Conservation (phyloP, 495 filamentous ascomycete species). For the Bacidia rubella region DNA sequence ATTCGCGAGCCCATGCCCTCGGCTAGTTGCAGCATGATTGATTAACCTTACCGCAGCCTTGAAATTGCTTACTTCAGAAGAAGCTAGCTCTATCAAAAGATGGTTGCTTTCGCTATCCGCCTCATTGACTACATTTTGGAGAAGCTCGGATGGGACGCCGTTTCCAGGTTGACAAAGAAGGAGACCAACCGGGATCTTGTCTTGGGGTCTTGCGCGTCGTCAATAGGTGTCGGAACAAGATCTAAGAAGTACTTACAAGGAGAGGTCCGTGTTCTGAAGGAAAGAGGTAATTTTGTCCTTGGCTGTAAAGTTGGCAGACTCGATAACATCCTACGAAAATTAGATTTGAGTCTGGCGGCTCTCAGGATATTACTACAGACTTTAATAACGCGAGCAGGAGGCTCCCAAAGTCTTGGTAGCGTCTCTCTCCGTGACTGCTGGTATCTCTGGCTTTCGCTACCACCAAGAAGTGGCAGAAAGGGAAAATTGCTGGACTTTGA, state of each 20-base stretch:
- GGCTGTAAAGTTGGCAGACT: slow-evolving; percentile 44
- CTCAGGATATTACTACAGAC: slow-evolving; percentile 27
- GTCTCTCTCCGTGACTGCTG: slow-evolving; percentile 42
- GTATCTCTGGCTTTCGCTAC: slow-evolving; percentile 40
- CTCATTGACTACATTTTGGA: slow-evolving; percentile 49
- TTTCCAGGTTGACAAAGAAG: slow-evolving; percentile 81
- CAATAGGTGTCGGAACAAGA: too few relatives aligned
- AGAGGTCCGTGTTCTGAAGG: slow-evolving; percentile 34
- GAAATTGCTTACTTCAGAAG: slow-evolving; percentile 66
- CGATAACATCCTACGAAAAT: neutral
- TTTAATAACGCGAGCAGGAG: slow-evolving; percentile 54
- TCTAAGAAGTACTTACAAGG: neutral
- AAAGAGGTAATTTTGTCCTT: slow-evolving; percentile 54
- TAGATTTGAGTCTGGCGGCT: neutral
- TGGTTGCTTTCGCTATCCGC: slow-evolving; percentile 30
- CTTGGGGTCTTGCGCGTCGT: slow-evolving; percentile 25
- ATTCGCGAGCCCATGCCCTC: slow-evolving; percentile 15
- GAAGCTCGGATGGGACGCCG: slow-evolving; percentile 58
- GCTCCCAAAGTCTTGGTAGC: slow-evolving; percentile 54
- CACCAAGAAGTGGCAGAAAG: slow-evolving; percentile 52
- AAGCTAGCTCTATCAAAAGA: slow-evolving; percentile 56
- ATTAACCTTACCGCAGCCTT: slow-evolving; percentile 74
- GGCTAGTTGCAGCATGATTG: slow-evolving; percentile 56
- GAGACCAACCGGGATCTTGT: slow-evolving; percentile 61
- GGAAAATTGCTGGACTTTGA: slow-evolving; percentile 16